Base-by-base conservation (phyloP, 805 yeast species). In the Yarrowia sp. region DNA sequence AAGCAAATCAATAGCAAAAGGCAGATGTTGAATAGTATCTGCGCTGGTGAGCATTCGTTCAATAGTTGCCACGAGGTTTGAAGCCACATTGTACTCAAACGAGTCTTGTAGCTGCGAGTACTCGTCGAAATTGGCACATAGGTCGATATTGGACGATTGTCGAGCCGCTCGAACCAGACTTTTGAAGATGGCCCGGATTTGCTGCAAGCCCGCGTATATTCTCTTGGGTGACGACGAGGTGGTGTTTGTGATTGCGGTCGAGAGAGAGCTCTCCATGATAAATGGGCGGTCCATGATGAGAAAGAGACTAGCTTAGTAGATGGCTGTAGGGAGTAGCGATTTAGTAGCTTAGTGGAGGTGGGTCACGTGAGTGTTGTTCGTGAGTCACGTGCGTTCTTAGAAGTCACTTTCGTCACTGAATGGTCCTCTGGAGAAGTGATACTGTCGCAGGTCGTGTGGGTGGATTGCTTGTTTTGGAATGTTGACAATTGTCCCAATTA, bases 81-180 rank as follows among this genome's bases (percentile, higher is more conserved):
- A 71, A 2, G 80, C 79, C 4, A 87, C 65, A 69, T 88, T 88
- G 70, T 74, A 80, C 53, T 80, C 80, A 71, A 84, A 82, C 33
- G 74, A 75, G 69, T 85, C 84, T 71, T 87, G 92, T 2, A 70
- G 60, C 14, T 43, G 64, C 8, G 42, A 35, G 22, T 58, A 58
- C 36, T 58, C 51, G 1, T 58, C 43, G 43, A 18, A 58, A 14
- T 41, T 55, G 15, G 61, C 14, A 31, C 61, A 55, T 7, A 39
- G 28, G 13, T 55, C 61, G 6, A 55, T 41, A 15, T 15, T 41
- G 36, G 47, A 31, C 4, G 45, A 10, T 13, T 55, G 61, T 2
- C 61, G 47, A 11, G 47, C 61, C 6, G 47, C 35, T 32, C 47
- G 22, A 8, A 55, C 61, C 8, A 55, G 38, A 7, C 17, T 11